Base-by-base conservation (phyloP, 495 filamentous ascomycete species). In the Elaphomyces granulatus region DNA sequence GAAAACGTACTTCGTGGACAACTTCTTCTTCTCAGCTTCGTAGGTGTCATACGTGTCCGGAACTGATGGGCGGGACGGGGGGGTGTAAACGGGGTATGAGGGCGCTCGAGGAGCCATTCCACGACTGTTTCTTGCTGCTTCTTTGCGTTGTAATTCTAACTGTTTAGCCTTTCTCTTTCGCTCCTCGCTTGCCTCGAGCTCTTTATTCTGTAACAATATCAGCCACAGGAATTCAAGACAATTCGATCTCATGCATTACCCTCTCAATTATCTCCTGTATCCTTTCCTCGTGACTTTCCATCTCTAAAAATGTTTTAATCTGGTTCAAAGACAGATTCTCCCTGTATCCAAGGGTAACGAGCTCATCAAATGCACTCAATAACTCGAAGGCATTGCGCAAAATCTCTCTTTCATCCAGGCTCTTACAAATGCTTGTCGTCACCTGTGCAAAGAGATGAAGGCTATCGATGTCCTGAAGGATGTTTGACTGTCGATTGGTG, bases 401-500 rank as follows among this genome's bases (percentile, higher is more conserved):
- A 44, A 98, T 98, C 56, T 96, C 90, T 39, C 86, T 72, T 67
- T 98, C 90, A 53, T 98, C 90, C 23, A 96, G 61, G 52, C 74
- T 93, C 66, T 87, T 94, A 74, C 90, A 98, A 36, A 92, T 90
- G 57, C 82, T 93, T 32, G 80, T 82, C 17, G 94, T 90, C 2
- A 98, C 87, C 68, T 98, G 90, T 37, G 87, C 88, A 51, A 96
- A 98, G 4, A 96, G 72, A 55, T 96, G 90, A 34, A 98, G 75
- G 33, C 88, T 94, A 61, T 96, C 87, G 52, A 98, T 98, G 55
- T 98, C 90, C 66, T 98, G 90, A 20, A 98, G 74, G 48, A 96
- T 98, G 66, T 98, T 98, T 50, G 86, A 94, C 72, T 96, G 88
- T 42, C 85, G 84, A 69, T 96, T 96, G 65, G 92, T 98, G 61